A percentile compares a stretch with the other conserved stretches of the same genome.
Evolutionary conservation across 2,329 filamentous ascomycete genomes (phyloP).

Genomic region (Fusarium sp.): DNA sequence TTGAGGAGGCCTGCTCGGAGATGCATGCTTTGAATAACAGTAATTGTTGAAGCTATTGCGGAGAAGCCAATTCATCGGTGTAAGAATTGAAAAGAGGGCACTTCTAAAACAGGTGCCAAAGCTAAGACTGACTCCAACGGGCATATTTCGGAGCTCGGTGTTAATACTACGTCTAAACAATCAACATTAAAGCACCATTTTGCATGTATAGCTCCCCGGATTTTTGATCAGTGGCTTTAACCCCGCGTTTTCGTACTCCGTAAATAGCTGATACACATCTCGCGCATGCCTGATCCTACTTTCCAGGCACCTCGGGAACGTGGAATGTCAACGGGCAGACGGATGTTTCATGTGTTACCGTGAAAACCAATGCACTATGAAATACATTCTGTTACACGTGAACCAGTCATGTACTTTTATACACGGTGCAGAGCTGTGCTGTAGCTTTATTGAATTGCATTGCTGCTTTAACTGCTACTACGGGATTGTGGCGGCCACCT

Average conservation of each 20-base stretch:
- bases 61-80: not conserved
- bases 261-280: not conserved
- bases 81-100: not conserved
- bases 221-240: not conserved
- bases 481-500: too few species aligned
- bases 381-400: too few species aligned
- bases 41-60: not conserved
- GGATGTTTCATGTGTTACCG: slow-evolving; percentile 16
- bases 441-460: too few species aligned
- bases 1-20: slow-evolving; percentile 4
- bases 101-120: not conserved
- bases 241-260: slow-evolving; percentile 24
- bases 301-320: not conserved
- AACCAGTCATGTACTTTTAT: too few species aligned
- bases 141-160: slow-evolving; percentile 32
- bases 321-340: slow-evolving; percentile 2
- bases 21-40: not conserved
- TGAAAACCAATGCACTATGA: too few species aligned
- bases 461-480: too few species aligned
- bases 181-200: not conserved
- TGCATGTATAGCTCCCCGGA: slow-evolving; percentile 1
- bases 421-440: too few species aligned
- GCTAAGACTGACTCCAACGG: slow-evolving; percentile 1
- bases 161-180: not conserved
- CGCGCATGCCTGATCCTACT: not conserved